Conservation (phyloP, 2,329 filamentous ascomycete species). For the Pseudogymnoascus sp. region DNA sequence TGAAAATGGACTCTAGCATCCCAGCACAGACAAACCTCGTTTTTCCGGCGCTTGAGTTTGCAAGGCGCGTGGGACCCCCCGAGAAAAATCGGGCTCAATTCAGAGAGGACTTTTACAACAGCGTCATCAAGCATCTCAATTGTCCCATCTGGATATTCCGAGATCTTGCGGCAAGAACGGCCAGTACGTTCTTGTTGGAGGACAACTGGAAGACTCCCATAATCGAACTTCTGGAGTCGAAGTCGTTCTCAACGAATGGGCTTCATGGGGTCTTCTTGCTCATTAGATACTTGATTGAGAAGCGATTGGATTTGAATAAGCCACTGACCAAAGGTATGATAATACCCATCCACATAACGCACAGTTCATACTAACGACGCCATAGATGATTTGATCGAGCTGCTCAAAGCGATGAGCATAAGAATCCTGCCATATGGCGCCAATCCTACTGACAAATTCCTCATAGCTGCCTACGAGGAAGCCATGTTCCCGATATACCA, state of each 20-base stretch:
- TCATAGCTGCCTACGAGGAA: constrained; percentile 27
- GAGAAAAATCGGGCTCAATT: constrained; percentile 31
- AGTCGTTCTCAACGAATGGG: constrained; percentile 37
- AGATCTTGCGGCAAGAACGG: constrained; percentile 68
- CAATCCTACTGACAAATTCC: not conserved
- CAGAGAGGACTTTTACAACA: constrained; percentile 44
- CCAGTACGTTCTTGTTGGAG: constrained; percentile 53
- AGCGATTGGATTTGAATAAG: constrained; percentile 39
- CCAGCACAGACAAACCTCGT: constrained; percentile 32
- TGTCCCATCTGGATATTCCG: constrained; percentile 73
- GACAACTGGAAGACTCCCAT: constrained; percentile 39
- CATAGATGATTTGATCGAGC: constrained; percentile 22
- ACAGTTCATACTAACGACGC: constrained; percentile 14
- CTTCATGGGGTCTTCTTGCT: constrained; percentile 51
- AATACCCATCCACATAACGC: not conserved
- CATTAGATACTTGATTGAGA: constrained; percentile 47
- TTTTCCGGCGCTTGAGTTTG: constrained; percentile 74
- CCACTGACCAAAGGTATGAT: constrained; percentile 35
- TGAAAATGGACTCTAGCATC: constrained; percentile 33
- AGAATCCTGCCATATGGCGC: not conserved
- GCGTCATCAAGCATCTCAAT: constrained; percentile 53
- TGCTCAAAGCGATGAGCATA: constrained; percentile 4
- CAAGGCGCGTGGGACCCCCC: constrained; percentile 62
- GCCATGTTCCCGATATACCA: constrained; percentile 23
- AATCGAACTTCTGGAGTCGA: constrained; percentile 23